Conservation (phyloP, 2,329 filamentous ascomycete genomes). For the Aspergillus vadensis region DNA sequence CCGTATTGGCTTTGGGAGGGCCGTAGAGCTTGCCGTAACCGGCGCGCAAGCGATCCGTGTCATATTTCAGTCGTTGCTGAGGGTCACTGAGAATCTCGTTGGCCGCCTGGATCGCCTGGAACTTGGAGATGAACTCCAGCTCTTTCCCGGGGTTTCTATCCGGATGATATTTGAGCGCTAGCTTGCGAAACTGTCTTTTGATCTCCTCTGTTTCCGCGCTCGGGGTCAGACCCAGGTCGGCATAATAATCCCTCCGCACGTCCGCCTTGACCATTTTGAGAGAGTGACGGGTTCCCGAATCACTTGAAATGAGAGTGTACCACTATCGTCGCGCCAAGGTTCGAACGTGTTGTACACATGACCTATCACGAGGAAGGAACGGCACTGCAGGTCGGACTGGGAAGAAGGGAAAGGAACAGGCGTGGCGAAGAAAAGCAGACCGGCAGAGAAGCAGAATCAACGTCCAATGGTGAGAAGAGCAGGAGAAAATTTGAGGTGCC, state of each 20-base stretch:
- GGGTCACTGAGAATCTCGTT: conserved; percentile 73
- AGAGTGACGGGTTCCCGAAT: not conserved
- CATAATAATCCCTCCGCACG: conserved; percentile 76
- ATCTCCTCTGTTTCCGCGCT: conserved; percentile 73
- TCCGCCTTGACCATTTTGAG: conserved; percentile 68
- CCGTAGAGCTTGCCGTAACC: conserved; percentile 43
- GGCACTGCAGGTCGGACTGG: not conserved
- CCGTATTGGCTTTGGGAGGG: conserved; percentile 29
- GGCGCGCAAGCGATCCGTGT: conserved; percentile 59
- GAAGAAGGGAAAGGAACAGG: not conserved
- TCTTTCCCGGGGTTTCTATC: conserved; percentile 86
- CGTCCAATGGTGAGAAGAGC: not conserved
- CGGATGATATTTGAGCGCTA: conserved; percentile 86
- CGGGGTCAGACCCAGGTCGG: conserved; percentile 71
- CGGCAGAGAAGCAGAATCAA: not conserved
- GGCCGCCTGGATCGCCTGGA: conserved; percentile 82
- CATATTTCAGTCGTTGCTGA: conserved; percentile 61
- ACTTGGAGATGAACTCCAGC: conserved; percentile 75
- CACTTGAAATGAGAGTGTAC: conserved; percentile 12
- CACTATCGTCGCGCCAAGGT: conserved; percentile 16
- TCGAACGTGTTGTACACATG: conserved; percentile 24
- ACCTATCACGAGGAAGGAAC: conserved; percentile 15
- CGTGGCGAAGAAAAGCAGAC: not conserved
- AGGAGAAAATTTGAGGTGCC: not conserved
- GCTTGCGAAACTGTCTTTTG: conserved; percentile 82